Base-by-base conservation (phyloP, 2,329 filamentous ascomycete genomes). In the Arthroderma sp. region DNA sequence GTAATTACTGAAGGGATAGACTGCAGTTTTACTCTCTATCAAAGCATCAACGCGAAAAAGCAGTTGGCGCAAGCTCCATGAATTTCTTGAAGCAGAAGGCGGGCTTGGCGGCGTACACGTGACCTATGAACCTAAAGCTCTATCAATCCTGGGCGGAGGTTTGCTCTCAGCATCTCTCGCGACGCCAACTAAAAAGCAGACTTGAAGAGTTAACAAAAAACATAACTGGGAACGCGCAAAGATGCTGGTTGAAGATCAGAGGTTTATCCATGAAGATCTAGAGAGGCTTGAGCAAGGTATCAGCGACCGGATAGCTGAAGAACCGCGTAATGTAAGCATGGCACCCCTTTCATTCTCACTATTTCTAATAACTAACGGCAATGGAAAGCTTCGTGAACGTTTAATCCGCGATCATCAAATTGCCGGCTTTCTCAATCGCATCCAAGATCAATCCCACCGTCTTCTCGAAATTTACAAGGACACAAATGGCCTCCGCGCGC, bases 261-360 rank as follows among this genome's bases (percentile, higher is more conserved):
- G 91, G 56, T 87, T 86, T 58, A 78, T 95, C 56, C 88, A 95
- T 57, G 91, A 98, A 76, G 91, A 98, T 66, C 71, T 98, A 42
- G 91, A 98, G 73, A 82, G 91, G 51, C 76, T 98, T 48, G 91
- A 98, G 68, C 86, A 94, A 64, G 91, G 85, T 44, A 83, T 95
- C 57, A 83, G 86, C 44, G 88, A 96, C 68, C 83, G 88, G 58
- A 78, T 93, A 49, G 74, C 80, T 50, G 86, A 95, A 53, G 87
- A 96, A 52, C 88, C 89, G 38, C 85, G 83, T 66, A 83, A 89
- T 64, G 86, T 88, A 70, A 64, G 80, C 71, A 44, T 38, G 40
- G 34, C 36, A 32, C 46, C 31, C n/a, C 31, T 36, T 43, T 6
- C 45, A 32, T 36, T n/a, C 37, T 42, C 11, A 34, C 22, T 27